Percentiles rank a stretch among this genome's conserved stretches.
These are phyloP conservation scores for Talaromyces islandicus DNA, from an alignment of 2,329 filamentous ascomycete genomes.

Conservation along the genomic window DNA sequence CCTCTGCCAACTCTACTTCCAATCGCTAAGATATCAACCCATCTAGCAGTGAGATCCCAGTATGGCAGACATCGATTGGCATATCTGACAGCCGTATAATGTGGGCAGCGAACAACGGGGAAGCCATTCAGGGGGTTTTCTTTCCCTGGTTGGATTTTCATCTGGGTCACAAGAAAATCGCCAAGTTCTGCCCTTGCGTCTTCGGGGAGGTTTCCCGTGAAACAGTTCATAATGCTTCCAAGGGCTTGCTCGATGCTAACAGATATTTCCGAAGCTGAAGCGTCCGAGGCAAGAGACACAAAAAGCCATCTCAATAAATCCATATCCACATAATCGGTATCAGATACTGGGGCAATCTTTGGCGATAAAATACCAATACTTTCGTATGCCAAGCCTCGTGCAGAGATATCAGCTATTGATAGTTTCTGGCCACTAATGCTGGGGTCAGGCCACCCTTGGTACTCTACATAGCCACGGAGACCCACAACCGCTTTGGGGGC, in stretches of 20 bases:
- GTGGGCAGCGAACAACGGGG: constrained; percentile 61
- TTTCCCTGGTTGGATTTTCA: constrained; percentile 46
- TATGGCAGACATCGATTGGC: constrained; percentile 84
- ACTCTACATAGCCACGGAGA: constrained; percentile 66
- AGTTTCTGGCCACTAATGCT: constrained; percentile 46
- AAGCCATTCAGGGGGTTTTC: constrained; percentile 32
- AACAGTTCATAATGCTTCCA: constrained; percentile 65
- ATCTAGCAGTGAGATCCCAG: constrained; percentile 69
- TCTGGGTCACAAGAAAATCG: constrained; percentile 62
- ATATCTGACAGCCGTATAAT: constrained; percentile 80
- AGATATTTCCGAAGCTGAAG: constrained; percentile 64
- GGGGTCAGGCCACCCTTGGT: constrained; percentile 75
- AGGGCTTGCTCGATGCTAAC: constrained; percentile 87
- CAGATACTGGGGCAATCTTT: constrained; percentile 34
- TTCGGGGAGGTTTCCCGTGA: constrained; percentile 41
- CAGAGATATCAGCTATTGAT: constrained; percentile 55
- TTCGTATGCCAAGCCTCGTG: constrained; percentile 81
- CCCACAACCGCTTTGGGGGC: constrained; percentile 63
- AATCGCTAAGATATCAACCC: constrained; percentile 81
- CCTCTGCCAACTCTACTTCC: constrained; percentile 58
- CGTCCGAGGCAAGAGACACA: constrained; percentile 72
- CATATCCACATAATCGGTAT: constrained; percentile 37
- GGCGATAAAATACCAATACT: constrained; percentile 74
- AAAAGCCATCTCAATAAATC: constrained; percentile 71
- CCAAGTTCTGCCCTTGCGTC: constrained; percentile 41